These are phyloP conservation scores for Cordyceps militaris DNA, from an alignment of 2,329 filamentous ascomycete genomes.

Conservation along the genomic window DNA sequence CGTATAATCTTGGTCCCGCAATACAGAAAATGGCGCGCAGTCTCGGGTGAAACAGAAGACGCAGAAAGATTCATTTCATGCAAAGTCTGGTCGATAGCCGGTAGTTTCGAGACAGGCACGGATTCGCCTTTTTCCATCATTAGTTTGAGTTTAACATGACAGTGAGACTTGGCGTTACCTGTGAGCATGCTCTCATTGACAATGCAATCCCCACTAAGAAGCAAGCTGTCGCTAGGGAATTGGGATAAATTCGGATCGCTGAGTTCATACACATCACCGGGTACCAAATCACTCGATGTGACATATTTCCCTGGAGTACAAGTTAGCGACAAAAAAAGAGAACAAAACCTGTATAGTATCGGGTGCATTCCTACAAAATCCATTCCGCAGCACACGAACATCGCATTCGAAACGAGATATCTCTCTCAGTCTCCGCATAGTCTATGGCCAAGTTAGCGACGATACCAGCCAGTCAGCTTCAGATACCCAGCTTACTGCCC, in stretches of 20 bases:
- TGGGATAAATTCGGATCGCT: conserved; percentile 85
- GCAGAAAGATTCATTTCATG: conserved; percentile 68
- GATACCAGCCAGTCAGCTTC: background rate
- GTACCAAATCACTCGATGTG: conserved; percentile 79
- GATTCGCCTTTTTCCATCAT: conserved; percentile 59
- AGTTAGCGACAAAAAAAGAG: background rate
- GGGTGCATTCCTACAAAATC: conserved; percentile 65
- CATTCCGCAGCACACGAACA: conserved; percentile 83
- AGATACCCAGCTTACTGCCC: conserved; percentile 51
- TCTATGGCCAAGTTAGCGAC: conserved; percentile 37
- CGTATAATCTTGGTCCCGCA: conserved; percentile 93
- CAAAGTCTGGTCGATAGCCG: conserved; percentile 75
- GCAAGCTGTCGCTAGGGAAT: conserved; percentile 84
- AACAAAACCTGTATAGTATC: background rate
- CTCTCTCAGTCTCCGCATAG: conserved; percentile 83
- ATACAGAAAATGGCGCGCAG: conserved; percentile 86
- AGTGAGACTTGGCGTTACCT: conserved; percentile 30
- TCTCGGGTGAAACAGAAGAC: conserved; percentile 72
- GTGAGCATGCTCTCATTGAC: conserved; percentile 99
- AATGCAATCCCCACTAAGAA: conserved; percentile 91
- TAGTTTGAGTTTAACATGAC: conserved; percentile 10
- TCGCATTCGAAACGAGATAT: conserved; percentile 95
- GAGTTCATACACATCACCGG: conserved; percentile 93
- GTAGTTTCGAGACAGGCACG: conserved; percentile 88
- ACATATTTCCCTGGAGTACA: conserved; percentile 63